Evolutionary conservation across 1,139 yeast genomes (phyloP).

Genomic region (Torulaspora globosa): DNA sequence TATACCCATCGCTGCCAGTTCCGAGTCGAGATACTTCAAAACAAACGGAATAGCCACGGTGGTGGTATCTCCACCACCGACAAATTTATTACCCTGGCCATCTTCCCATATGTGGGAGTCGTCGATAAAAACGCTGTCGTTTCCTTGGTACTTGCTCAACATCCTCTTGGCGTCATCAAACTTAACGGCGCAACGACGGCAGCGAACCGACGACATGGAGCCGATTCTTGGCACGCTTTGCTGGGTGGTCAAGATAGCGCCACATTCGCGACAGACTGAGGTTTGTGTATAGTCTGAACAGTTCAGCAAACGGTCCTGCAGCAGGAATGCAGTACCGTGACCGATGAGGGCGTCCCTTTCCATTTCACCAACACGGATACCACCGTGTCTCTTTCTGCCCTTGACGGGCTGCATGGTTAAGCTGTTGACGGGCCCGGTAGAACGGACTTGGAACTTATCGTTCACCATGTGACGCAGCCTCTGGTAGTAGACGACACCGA

Average conservation of each 20-base stretch:
- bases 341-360: conserved; percentile 99
- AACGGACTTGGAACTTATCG: conserved; percentile 98
- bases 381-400: conserved; percentile 98
- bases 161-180: conserved; percentile 45
- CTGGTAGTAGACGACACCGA: conserved; percentile 96
- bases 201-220: conserved; percentile 67
- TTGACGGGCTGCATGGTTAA: conserved; percentile 99
- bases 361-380: conserved; percentile 99
- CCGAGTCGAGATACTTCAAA: conserved; percentile 90
- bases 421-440: conserved; percentile 96
- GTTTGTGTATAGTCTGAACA: conserved; percentile 96
- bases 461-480: conserved; percentile 99
- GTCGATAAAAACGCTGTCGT: conserved; percentile 46
- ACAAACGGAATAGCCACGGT: conserved; percentile 97
- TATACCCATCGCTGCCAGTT: conserved; percentile 97
- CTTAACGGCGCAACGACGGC: conserved; percentile 85
- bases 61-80: conserved; percentile 88
- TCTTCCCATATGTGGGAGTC: conserved; percentile 95
- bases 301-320: conserved; percentile 92
- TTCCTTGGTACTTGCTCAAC: conserved; percentile 39
- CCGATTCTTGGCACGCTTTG: conserved; percentile 90
- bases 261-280: conserved; percentile 86
- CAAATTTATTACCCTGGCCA: conserved; percentile 86
- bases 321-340: conserved; percentile 94
- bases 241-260: conserved; percentile 85